Conservation (phyloP, 306 rosid genomes). For the Prunus davidiana region DNA sequence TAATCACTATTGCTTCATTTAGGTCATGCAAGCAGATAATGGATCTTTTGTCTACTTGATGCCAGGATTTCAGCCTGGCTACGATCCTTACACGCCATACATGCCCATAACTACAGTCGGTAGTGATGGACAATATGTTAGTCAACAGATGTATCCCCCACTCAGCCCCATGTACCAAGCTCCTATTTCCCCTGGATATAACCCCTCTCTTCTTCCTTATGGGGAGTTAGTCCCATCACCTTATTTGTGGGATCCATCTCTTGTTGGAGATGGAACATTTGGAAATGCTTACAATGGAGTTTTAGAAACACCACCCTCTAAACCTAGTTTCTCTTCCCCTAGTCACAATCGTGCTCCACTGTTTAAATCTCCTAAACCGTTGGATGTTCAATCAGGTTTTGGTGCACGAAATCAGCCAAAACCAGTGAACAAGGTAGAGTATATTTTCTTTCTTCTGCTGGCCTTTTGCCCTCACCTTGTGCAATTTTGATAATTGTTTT, state of each 20-base stretch:
- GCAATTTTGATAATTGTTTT: constrained; percentile 21
- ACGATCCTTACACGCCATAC: constrained; percentile 42
- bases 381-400: constrained; percentile 48
- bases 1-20: constrained; percentile 33
- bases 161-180: constrained; percentile 48
- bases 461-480: constrained; percentile 7
- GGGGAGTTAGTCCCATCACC: constrained; percentile 52
- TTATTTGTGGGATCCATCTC: constrained; percentile 50
- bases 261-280: constrained; percentile 40
- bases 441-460: neutral
- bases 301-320: constrained; percentile 39
- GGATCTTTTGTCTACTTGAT: constrained; percentile 72
- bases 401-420: constrained; percentile 46
- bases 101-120: constrained; percentile 42
- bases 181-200: constrained; percentile 52
- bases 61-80: constrained; percentile 70
- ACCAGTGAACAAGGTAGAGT: constrained; percentile 53
- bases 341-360: constrained; percentile 29
- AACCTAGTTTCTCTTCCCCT: constrained; percentile 43
- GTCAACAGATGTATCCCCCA: constrained; percentile 54
- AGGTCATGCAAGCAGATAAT: constrained; percentile 88
- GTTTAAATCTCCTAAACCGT: constrained; percentile 33
- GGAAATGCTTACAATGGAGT: constrained; percentile 40
- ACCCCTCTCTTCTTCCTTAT: constrained; percentile 38
- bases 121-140: constrained; percentile 60